Base-by-base conservation (phyloP, 129 eudicot species). In the Heracleum sosnowskyi region DNA sequence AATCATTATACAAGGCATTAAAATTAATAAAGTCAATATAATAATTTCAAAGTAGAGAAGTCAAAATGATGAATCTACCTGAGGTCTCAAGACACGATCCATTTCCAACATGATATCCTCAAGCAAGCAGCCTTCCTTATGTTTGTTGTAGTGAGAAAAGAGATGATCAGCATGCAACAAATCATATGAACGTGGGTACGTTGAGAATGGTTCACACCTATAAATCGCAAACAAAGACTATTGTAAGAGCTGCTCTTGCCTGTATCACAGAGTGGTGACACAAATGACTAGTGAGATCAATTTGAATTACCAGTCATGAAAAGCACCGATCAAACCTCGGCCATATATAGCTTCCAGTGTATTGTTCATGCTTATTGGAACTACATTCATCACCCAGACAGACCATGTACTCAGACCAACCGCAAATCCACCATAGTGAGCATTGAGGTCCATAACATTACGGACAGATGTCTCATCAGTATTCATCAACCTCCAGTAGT, bases 141-240 rank as follows among this genome's bases (percentile, higher is more conserved):
- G 84, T 64, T 90, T 84, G 78, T 82, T 87, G 77, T 91, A 87
- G 78, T 88, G 90, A 73, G 98, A 89, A 75, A 95, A 83, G 69
- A 95, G 90, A 84, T 84, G 71, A 76, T 78, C 81, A 12, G 94
- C 89, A 87, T 95, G 98, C 83, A 95, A 74, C 76, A 88, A 77
- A 81, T 95, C 97, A 45, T 95, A 95, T 13, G 97, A 78, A 41
- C 97, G 96, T 20, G 98, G 98, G 81, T 93, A 93, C 29, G 97
- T 89, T 29, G 97, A 93, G 83, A 95, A 95, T 35, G 97, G 97
- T 77, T 95, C 98, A 60, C 98, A 95, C 98, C 98, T 95, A 82
- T 64, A 83, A 22, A 36, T 42, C 41, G 11, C 29, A 79, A 41
- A 78, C 74, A 62, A 33, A 76, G 34, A 72, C 24, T 76, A 73